phyloP scores from a whole-genome alignment of 495 filamentous ascomycete species.

The Trichoderma gamsii region DNA sequence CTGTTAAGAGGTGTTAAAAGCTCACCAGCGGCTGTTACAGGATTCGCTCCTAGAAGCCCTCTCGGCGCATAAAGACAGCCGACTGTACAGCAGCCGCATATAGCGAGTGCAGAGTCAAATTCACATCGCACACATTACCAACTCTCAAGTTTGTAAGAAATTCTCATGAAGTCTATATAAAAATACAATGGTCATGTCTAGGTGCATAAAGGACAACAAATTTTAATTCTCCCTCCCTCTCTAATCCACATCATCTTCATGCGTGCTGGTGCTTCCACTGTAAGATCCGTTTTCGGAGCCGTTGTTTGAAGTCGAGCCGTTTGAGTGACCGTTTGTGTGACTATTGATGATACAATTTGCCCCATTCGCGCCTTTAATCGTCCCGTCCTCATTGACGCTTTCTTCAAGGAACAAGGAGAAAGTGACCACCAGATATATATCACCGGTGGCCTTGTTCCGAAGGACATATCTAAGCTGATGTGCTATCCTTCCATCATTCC shows the following conservation, averaged over 20 bases:
- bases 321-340: neutral
- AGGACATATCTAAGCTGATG: slow-evolving; percentile 81
- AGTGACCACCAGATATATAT: slow-evolving; percentile 69
- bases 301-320: neutral
- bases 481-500: slow-evolving; percentile 42
- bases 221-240: neutral
- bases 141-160: neutral
- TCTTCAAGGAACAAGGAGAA: slow-evolving; percentile 67
- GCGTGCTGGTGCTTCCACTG: neutral
- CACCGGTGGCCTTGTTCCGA: slow-evolving; percentile 62
- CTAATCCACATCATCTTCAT: slow-evolving; percentile 13
- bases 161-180: neutral
- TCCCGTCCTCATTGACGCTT: slow-evolving; percentile 53
- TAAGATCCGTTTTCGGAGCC: neutral
- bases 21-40: no score
- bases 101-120: no score
- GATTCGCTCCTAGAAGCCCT: no score
- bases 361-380: slow-evolving; percentile 39
- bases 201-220: neutral
- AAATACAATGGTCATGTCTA: neutral
- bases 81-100: no score
- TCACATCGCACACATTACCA: neutral
- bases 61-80: no score
- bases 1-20: no score
- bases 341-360: slow-evolving; percentile 16